Conservation (phyloP, 257 asterid genomes). For the Scutellaria baicalensis region DNA sequence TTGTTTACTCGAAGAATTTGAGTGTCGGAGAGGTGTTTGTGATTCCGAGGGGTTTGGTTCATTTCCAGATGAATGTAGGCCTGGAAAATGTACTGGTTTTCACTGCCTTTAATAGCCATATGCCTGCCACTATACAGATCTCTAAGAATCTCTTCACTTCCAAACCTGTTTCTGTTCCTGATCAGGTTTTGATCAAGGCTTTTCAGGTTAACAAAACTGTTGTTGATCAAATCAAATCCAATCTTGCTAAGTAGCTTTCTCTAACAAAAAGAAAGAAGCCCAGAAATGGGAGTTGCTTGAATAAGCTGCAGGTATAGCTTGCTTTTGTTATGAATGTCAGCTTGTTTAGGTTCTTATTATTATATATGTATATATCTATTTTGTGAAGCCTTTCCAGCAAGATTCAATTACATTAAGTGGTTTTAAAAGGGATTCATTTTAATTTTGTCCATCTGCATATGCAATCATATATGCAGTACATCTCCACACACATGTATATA, state of each 20-base stretch:
- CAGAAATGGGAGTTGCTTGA: no score
- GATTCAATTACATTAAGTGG: no score
- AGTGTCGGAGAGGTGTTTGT: slow-evolving; percentile 40
- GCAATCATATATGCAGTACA: no score
- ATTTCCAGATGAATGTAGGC: slow-evolving; percentile 49
- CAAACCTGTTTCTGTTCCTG: slow-evolving; percentile 31
- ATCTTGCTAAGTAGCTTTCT: slow-evolving; percentile 2
- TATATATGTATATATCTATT: no score
- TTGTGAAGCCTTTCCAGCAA: no score
- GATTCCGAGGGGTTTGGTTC: slow-evolving; percentile 41
- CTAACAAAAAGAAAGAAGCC: no score
- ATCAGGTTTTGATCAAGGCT: slow-evolving; percentile 35
- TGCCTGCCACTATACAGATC: slow-evolving; percentile 24
- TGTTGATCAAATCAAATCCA: slow-evolving; percentile 33
- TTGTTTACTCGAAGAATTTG: slow-evolving; percentile 29
- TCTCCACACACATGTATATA: no score
- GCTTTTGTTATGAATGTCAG: no score
- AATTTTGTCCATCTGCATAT: no score
- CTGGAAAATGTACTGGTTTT: slow-evolving; percentile 20
- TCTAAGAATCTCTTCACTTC: slow-evolving; percentile 32
- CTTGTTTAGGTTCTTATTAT: no score
- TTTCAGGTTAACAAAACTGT: slow-evolving; percentile 25
- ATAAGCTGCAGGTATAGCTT: no score
- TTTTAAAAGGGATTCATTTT: no score
- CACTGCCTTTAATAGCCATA: slow-evolving; percentile 46